These are phyloP conservation scores for Anaeromyces robustus DNA, from an alignment of 192 early-diverging fungal species.

Conservation along the genomic window DNA sequence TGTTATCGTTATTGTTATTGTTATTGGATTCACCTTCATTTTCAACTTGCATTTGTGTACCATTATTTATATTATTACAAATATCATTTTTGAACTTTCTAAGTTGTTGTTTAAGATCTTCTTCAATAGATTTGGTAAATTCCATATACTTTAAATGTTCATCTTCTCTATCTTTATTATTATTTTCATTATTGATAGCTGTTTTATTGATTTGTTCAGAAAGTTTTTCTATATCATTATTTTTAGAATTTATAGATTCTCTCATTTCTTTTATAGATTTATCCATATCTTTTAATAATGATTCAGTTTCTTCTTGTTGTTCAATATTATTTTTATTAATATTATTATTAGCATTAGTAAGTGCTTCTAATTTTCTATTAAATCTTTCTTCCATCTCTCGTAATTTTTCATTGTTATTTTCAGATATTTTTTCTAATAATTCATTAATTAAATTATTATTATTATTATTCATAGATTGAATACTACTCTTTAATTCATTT, in stretches of 20 bases:
- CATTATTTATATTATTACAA: background rate
- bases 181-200: background rate
- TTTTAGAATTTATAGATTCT: background rate
- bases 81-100: background rate
- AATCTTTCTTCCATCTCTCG: background rate
- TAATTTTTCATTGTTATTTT: background rate
- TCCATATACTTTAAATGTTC: background rate
- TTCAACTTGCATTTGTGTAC: background rate
- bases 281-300: background rate
- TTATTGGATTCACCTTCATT: no score
- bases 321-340: background rate
- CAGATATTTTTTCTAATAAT: background rate
- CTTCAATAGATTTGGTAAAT: background rate
- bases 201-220: background rate
- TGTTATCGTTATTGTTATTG: no score
- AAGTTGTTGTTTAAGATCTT: background rate
- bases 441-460: background rate
- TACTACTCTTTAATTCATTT: no score
- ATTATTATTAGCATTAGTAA: background rate
- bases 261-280: background rate
- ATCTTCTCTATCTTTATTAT: background rate
- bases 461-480: no score
- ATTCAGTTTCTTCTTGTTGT: background rate
- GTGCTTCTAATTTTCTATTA: background rate
- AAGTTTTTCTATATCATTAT: background rate